Evolutionary conservation across 2,329 filamentous ascomycete species (phyloP).

Genomic region (Cryoendolithus antarcticus): DNA sequence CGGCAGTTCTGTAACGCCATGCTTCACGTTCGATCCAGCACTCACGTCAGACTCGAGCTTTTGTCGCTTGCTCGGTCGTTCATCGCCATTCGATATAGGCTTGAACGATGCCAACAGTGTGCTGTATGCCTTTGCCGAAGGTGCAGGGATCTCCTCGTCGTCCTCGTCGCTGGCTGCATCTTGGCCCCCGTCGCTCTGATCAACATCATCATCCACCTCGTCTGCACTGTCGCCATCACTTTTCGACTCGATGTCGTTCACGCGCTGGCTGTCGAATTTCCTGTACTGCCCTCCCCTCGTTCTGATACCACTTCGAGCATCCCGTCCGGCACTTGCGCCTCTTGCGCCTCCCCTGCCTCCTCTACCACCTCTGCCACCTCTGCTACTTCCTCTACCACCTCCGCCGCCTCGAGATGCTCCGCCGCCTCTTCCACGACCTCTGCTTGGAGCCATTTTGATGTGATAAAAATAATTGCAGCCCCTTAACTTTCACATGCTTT

Average conservation of each 20-base stretch:
- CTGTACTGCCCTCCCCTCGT: constrained; percentile 19
- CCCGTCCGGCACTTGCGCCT: constrained; percentile 10
- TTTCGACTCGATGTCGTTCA: constrained; percentile 20
- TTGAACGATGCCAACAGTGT: constrained; percentile 45
- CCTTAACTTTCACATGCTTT: too few relatives aligned
- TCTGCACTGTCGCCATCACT: constrained; percentile 11
- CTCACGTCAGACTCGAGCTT: constrained; percentile 31
- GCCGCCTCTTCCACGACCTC: constrained; percentile 19
- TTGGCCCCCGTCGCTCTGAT: constrained; percentile 9
- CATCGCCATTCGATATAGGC: constrained; percentile 26
- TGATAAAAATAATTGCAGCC: background rate
- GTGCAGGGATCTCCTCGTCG: constrained; percentile 19
- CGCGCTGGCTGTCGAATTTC: constrained; percentile 23
- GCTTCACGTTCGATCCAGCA: constrained; percentile 1
- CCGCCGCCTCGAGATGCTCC: constrained; percentile 11
- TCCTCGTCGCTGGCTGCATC: constrained; percentile 18
- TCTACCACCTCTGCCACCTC: constrained; percentile 18
- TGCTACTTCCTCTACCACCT: constrained; percentile 17
- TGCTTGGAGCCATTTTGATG: constrained; percentile 15
- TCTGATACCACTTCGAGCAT: constrained; percentile 21
- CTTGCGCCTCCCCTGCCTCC: constrained; percentile 10
- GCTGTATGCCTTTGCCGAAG: constrained; percentile 37
- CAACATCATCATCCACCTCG: constrained; percentile 12
- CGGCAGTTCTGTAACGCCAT: constrained; percentile 25
- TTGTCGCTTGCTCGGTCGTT: constrained; percentile 40